These are phyloP conservation scores for Eucalyptus decipiens DNA, from an alignment of 345 rosid genomes.

Conservation along the genomic window DNA sequence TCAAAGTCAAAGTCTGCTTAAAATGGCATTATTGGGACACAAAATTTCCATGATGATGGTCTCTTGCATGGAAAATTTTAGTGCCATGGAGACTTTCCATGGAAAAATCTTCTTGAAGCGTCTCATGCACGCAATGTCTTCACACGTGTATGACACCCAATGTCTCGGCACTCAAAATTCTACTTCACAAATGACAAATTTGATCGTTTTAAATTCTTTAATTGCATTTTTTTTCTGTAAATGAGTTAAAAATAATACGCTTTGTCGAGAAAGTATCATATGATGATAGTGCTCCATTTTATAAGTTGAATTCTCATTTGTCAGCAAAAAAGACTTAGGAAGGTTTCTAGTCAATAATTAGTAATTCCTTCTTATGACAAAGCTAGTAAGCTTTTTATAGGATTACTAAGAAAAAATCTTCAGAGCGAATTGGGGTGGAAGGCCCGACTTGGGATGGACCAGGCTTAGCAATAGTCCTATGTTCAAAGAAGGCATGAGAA, in stretches of 20 bases:
- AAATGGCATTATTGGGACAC: background rate
- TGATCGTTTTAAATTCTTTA: background rate
- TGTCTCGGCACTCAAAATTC: background rate
- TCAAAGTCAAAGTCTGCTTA: background rate
- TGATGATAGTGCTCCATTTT: background rate
- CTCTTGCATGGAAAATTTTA: background rate
- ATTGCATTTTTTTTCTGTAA: background rate
- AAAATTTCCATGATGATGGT: background rate
- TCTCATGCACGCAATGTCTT: background rate
- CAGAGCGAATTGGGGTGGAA: no score
- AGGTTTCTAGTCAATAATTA: background rate
- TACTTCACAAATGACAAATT: background rate
- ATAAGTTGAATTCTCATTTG: no score
- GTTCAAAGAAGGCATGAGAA: no score
- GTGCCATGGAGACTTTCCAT: background rate
- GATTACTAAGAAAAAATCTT: background rate
- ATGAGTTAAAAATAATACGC: background rate
- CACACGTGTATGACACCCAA: background rate
- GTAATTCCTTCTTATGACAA: background rate
- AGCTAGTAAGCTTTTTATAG: background rate
- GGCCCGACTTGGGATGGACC: no score
- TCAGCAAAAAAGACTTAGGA: no score
- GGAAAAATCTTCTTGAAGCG: background rate
- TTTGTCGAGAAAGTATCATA: no score
- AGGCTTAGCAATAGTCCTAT: no score